Base-by-base conservation (phyloP, 371 early-diverging fungal species). In the Syncephalastrum sp. region DNA sequence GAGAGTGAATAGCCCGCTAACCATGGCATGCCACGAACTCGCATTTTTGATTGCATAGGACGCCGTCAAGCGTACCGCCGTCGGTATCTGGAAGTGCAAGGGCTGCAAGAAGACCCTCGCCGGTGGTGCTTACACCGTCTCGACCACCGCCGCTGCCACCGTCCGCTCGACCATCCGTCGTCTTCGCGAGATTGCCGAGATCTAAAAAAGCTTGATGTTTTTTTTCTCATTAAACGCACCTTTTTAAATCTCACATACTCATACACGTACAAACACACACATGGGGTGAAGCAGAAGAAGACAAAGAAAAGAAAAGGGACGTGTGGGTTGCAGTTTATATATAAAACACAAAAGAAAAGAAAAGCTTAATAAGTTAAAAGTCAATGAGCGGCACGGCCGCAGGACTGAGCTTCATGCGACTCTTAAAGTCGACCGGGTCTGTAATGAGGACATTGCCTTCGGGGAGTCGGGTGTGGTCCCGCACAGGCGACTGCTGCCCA, bases 31-130 rank as follows among this genome's bases (percentile, higher is more conserved):
- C 1, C 21, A 21, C 2, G 21, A 2, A 21, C 21, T n/a, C n/a
- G 12, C 52, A n/a, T 44, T 66, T 66, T 27, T 50, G 21, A 21
- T 21, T 21, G 21, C 2, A 21, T 51, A 89, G 91, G 95, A 92
- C 74, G 81, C 91, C 65, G 98, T 99, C 63, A 96, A 93, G 87
- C 94, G 99, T 77, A 74, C 85, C 57, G 91, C 96, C 57, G 99
- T 99, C 68, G 99, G 99, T 73, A 98, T 99, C 88, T 99, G 99
- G 99, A 88, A 93, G 82, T 99, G 99, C 90, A 89, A 87, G 77
- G 94, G 92, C 58, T 99, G 99, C 88, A 87, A 85, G 72, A 94
- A 97, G 87, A 81, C 81, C 70, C 81, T 99, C 78, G 99, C 99
- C 65, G 99, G 99, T 71, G 99, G 99, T 74, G 99, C 99, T 67